Evolutionary conservation across 1,139 yeast species (phyloP).

Genomic region (Yamadazyma epiphylla): DNA sequence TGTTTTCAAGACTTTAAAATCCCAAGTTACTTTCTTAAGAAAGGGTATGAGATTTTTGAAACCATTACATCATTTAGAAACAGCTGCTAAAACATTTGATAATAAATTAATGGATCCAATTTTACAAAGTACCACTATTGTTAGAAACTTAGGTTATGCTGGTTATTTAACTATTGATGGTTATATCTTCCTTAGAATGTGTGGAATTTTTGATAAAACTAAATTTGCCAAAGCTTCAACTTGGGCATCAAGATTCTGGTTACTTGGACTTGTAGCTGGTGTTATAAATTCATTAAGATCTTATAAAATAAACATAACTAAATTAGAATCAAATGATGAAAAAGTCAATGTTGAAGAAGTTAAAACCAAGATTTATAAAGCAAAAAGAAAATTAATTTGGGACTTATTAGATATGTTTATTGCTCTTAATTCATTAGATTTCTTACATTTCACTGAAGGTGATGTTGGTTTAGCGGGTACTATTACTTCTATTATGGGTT

Average conservation of each 20-base stretch:
- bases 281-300: slow-evolving; percentile 52
- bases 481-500: slow-evolving; percentile 74
- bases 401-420: slow-evolving; percentile 74
- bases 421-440: slow-evolving; percentile 66
- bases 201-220: slow-evolving; percentile 36
- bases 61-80: slow-evolving; percentile 71
- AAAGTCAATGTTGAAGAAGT: slow-evolving; percentile 27
- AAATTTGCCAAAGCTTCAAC: slow-evolving; percentile 33
- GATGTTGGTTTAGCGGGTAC: slow-evolving; percentile 83
- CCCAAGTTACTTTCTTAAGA: slow-evolving; percentile 65
- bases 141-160: slow-evolving; percentile 70
- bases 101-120: slow-evolving; percentile 70
- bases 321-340: slow-evolving; percentile 26
- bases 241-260: slow-evolving; percentile 71
- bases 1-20: slow-evolving; percentile 50
- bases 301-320: slow-evolving; percentile 22
- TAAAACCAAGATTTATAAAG: slow-evolving; percentile 32
- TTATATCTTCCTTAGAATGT: slow-evolving; percentile 62
- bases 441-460: slow-evolving; percentile 70
- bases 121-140: slow-evolving; percentile 53
- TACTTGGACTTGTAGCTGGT: slow-evolving; percentile 64
- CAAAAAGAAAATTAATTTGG: slow-evolving; percentile 71
- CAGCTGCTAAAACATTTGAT: slow-evolving; percentile 65
- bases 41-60: slow-evolving; percentile 84
- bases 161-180: slow-evolving; percentile 76